Conservation (phyloP, 345 rosid species). For the Eucalyptus regnans region DNA sequence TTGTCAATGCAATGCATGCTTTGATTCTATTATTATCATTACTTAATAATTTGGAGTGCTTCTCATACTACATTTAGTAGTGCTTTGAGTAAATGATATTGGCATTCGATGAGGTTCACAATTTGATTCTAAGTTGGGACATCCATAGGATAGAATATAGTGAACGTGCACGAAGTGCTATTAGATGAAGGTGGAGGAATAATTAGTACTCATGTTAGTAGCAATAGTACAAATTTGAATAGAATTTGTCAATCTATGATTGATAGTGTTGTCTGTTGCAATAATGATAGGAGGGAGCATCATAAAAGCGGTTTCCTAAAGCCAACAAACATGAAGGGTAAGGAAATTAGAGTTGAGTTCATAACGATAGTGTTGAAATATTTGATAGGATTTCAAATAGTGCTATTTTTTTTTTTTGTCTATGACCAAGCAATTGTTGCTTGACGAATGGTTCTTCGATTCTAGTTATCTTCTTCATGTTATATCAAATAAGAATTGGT, state of each 20-base stretch:
- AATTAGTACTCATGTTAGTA: background rate
- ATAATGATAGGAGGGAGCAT: background rate
- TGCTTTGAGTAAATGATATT: background rate
- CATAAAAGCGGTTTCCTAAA: background rate
- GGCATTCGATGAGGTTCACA: background rate
- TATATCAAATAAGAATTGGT: background rate
- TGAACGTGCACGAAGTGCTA: background rate
- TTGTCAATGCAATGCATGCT: background rate
- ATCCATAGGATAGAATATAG: background rate
- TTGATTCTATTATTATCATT: background rate
- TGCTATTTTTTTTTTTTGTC: background rate
- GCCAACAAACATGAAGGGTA: background rate
- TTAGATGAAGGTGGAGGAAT: background rate
- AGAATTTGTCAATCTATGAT: background rate
- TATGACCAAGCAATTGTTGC: background rate
- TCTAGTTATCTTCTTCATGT: background rate
- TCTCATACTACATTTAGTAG: background rate
- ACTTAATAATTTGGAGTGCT: background rate
- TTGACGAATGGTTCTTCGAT: background rate
- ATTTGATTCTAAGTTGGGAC: background rate
- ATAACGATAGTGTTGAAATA: no score
- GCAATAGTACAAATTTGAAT: background rate
- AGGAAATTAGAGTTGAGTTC: background rate
- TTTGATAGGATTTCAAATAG: background rate
- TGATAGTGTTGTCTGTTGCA: background rate